Percentiles rank a stretch among this genome's conserved stretches.
Evolutionary conservation across 805 yeast species (phyloP).

Genomic region (Starmerella lactis-condensi): DNA sequence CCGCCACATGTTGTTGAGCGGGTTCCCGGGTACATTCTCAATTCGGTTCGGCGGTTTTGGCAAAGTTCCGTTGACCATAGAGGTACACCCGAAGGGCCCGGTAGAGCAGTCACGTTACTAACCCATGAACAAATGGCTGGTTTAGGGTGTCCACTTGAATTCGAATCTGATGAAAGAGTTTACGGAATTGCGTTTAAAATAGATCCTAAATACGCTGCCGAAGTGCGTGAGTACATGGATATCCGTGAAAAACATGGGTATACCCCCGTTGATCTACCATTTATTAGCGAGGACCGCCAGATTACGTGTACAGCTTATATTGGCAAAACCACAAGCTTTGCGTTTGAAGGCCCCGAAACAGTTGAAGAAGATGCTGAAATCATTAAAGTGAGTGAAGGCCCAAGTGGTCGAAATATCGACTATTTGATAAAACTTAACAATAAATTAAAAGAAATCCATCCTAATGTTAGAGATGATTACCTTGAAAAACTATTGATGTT

Average conservation of each 20-base stretch:
- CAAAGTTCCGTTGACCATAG: conserved; percentile 79
- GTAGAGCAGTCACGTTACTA: conserved; percentile 71
- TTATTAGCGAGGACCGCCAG: conserved; percentile 26
- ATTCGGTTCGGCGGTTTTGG: conserved; percentile 75
- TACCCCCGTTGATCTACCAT: conserved; percentile 45
- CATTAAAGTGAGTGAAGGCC: conserved; percentile 44
- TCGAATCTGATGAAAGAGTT: conserved; percentile 25
- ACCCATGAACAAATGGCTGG: conserved; percentile 38
- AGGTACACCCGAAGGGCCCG: conserved; percentile 74
- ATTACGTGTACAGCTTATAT: conserved; percentile 54
- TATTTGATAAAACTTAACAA: conserved; percentile 40
- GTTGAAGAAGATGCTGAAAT: conserved; percentile 39
- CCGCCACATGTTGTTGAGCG: conserved; percentile 51
- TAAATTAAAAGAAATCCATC: conserved; percentile 28
- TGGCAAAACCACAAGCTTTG: conserved; percentile 62
- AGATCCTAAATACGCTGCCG: conserved; percentile 39
- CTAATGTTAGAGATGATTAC: conserved; percentile 1
- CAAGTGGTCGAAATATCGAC: conserved; percentile 65
- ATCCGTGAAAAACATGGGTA: conserved; percentile 82
- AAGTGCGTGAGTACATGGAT: conserved; percentile 54
- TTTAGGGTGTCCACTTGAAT: conserved; percentile 25
- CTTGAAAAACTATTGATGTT: neutral
- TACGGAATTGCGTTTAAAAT: conserved; percentile 79
- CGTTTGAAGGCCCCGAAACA: conserved; percentile 70
- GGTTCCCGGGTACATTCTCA: conserved; percentile 56